These are phyloP conservation scores for Vanrija pseudolonga DNA, from an alignment of 1,284 basidiomycete genomes.

Conservation along the genomic window DNA sequence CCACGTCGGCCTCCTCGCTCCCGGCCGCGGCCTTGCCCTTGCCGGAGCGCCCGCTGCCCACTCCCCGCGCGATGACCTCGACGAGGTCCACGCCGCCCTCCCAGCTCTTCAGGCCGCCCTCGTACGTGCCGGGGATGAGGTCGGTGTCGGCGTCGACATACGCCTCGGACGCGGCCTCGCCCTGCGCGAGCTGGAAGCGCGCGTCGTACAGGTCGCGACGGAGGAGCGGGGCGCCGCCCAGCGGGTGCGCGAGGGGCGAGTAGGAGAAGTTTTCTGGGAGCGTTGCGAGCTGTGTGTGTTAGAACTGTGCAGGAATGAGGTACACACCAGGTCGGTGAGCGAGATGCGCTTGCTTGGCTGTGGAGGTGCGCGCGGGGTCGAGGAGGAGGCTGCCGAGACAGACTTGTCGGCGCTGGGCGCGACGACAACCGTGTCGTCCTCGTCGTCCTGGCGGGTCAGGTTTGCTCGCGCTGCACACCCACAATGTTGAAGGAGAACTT, in stretches of 20 bases:
- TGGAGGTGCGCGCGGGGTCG: not conserved
- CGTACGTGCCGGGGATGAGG: slow-evolving; percentile 86
- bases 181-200: slow-evolving; percentile 74
- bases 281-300: slow-evolving; percentile 30
- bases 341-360: slow-evolving; percentile 28
- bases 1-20: slow-evolving; percentile 17
- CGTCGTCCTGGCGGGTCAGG: slow-evolving; percentile 15
- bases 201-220: slow-evolving; percentile 91
- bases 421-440: slow-evolving; percentile 20
- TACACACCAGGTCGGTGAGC: slow-evolving; percentile 16
- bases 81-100: slow-evolving; percentile 90
- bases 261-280: slow-evolving; percentile 45
- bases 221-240: slow-evolving; percentile 37
- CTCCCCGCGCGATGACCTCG: slow-evolving; percentile 30
- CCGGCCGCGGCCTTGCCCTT: slow-evolving; percentile 35
- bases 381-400: not conserved
- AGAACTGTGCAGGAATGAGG: not conserved
- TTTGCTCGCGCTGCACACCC: slow-evolving; percentile 2
- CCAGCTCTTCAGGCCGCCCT: slow-evolving; percentile 97
- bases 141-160: slow-evolving; percentile 82
- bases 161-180: slow-evolving; percentile 36
- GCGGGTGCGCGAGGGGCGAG: slow-evolving; percentile 32
- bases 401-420: slow-evolving; percentile 1
- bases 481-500: slow-evolving; percentile 51
- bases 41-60: not conserved